Evolutionary conservation across 371 early-diverging fungal genomes (phyloP).

Genomic region (Actinomortierella wolfii): DNA sequence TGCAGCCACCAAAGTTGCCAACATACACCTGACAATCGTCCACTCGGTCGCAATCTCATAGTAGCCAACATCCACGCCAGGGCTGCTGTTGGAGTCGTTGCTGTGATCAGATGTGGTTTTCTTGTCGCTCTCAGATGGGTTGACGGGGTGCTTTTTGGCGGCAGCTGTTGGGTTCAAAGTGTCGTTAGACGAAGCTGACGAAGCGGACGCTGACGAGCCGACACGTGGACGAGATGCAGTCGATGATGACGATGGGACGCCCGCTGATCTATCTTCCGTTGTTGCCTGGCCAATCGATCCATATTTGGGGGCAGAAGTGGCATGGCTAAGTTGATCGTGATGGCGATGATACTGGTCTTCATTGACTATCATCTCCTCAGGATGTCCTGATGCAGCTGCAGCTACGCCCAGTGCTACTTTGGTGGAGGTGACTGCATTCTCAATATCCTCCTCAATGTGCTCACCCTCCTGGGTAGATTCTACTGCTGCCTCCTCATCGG

Average conservation of each 20-base stretch:
- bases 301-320: constrained; percentile 14
- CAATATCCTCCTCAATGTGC: constrained; percentile 33
- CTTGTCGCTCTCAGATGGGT: too few species aligned
- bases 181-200: constrained; percentile 1
- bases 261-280: too few species aligned
- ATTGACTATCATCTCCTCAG: constrained; percentile 34
- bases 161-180: too few species aligned
- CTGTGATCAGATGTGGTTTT: too few species aligned
- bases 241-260: constrained; percentile 5
- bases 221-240: constrained; percentile 11
- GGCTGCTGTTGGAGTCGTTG: too few species aligned
- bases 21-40: constrained; percentile 57
- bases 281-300: too few species aligned
- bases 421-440: constrained; percentile 1
- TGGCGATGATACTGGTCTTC: constrained; percentile 14
- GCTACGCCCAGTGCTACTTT: too few species aligned
- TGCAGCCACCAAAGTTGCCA: constrained; percentile 60
- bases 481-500: neutral
- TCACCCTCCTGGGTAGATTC: constrained; percentile 15
- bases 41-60: constrained; percentile 55
- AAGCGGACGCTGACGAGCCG: neutral
- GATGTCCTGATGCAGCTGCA: neutral
- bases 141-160: too few species aligned
- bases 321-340: too few species aligned
- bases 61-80: too few species aligned